These are phyloP conservation scores for Oryza coarctata DNA, from an alignment of 176 grass and related monocot species.

Conservation along the genomic window DNA sequence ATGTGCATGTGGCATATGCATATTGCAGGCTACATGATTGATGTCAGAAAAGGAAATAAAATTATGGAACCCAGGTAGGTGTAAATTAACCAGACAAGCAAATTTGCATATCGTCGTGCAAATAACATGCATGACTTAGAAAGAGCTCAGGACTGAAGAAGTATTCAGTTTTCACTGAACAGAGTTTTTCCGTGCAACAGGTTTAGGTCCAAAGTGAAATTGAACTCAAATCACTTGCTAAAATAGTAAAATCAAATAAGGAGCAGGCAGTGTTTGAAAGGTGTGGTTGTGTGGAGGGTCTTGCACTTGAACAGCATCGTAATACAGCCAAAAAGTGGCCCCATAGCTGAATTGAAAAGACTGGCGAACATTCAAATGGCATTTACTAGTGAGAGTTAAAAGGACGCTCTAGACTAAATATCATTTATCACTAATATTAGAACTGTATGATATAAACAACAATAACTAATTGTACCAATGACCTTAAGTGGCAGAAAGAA, in stretches of 20 bases:
- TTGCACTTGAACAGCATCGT: not conserved
- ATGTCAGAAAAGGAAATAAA: not conserved
- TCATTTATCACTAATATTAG: not conserved
- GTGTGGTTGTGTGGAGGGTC: not conserved
- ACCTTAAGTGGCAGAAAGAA: constrained; percentile 28
- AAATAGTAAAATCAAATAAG: not conserved
- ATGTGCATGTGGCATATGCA: not conserved
- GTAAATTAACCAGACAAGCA: not conserved
- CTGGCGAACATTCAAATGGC: not conserved
- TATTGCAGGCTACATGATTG: not conserved
- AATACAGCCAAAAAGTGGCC: not conserved
- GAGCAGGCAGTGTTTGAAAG: not conserved
- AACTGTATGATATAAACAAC: not conserved
- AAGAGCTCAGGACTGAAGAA: not conserved
- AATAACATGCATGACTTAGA: not conserved
- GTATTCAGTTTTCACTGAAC: not conserved
- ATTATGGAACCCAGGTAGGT: not conserved
- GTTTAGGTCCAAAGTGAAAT: not conserved
- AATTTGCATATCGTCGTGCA: not conserved
- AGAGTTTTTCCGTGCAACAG: not conserved
- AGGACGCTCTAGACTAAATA: not conserved
- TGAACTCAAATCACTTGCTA: too few species aligned
- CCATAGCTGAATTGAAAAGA: not conserved
- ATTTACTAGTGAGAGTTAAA: constrained; percentile 13
- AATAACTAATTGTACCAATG: constrained; percentile 19